Conservation (phyloP, 75 land plant species). For the Adiantum capillusveneris region DNA sequence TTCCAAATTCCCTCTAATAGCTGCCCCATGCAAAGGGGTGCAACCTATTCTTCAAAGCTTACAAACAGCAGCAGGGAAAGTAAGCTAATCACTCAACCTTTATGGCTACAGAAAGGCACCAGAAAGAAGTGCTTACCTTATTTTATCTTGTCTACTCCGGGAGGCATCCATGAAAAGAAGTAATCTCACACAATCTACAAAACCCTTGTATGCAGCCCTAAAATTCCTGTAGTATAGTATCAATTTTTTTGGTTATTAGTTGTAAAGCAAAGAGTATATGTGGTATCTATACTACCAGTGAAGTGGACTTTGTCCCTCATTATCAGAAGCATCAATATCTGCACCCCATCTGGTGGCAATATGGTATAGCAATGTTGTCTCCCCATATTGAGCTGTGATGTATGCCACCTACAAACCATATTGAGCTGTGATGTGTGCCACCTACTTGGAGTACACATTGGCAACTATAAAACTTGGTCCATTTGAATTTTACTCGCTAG, state of each 20-base stretch:
- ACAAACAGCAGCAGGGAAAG: slow-evolving; percentile 2
- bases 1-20: slow-evolving; percentile 92
- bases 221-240: slow-evolving; percentile 3
- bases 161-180: slow-evolving; percentile 89
- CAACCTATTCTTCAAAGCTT: slow-evolving; percentile 52
- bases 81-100: no score
- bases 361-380: slow-evolving; percentile 82
- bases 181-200: slow-evolving; percentile 88
- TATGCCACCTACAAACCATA: slow-evolving; percentile 71
- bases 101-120: no score
- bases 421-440: no score
- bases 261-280: no score
- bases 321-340: slow-evolving; percentile 85
- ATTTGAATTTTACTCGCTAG: no score
- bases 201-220: slow-evolving; percentile 99
- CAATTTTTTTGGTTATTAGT: no score
- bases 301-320: slow-evolving; percentile 89
- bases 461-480: no score
- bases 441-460: no score
- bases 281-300: no score
- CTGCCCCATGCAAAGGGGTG: slow-evolving; percentile 98
- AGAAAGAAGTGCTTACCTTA: slow-evolving; percentile 43
- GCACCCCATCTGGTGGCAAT: slow-evolving; percentile 94
- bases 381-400: slow-evolving; percentile 98
- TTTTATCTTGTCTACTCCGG: slow-evolving; percentile 87